Evolutionary conservation across 257 asterid genomes (phyloP).

Genomic region (Plantago ovata): DNA sequence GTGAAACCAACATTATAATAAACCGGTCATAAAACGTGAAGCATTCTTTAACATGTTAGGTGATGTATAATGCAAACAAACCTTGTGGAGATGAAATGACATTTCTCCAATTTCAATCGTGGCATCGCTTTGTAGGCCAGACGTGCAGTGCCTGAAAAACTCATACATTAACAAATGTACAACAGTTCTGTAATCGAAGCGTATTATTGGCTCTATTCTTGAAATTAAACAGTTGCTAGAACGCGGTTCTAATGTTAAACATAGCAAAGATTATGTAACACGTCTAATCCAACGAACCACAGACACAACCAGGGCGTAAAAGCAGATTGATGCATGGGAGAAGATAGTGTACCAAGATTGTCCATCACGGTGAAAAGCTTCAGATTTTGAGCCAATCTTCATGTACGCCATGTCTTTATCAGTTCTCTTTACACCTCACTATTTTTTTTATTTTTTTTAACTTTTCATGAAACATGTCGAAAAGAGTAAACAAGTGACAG

Average conservation of each 20-base stretch:
- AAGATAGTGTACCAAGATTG: constrained; percentile 22
- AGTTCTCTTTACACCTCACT: too few relatives aligned
- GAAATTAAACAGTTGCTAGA: not conserved
- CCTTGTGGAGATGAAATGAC: constrained; percentile 63
- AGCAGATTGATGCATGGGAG: too few relatives aligned
- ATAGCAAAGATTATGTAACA: too few relatives aligned
- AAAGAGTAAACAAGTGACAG: not conserved
- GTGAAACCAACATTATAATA: not conserved
- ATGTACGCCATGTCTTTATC: constrained; percentile 9
- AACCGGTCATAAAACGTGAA: too few relatives aligned
- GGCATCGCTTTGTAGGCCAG: constrained; percentile 52
- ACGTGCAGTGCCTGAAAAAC: constrained; percentile 45
- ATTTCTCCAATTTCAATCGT: constrained; percentile 40
- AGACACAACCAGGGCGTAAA: too few relatives aligned
- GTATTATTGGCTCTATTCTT: not conserved
- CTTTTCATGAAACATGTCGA: not conserved
- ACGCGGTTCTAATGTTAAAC: too few relatives aligned
- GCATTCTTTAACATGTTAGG: too few relatives aligned
- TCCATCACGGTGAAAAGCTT: constrained; percentile 19
- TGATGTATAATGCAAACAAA: too few relatives aligned
- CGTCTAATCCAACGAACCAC: too few relatives aligned
- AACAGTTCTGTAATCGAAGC: too few relatives aligned
- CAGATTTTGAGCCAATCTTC: constrained; percentile 20
- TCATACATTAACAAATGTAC: constrained; percentile 4
- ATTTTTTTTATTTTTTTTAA: too few relatives aligned